These are phyloP conservation scores for Lizanozyma gosingica DNA, from an alignment of 1,139 yeast species.

Conservation along the genomic window DNA sequence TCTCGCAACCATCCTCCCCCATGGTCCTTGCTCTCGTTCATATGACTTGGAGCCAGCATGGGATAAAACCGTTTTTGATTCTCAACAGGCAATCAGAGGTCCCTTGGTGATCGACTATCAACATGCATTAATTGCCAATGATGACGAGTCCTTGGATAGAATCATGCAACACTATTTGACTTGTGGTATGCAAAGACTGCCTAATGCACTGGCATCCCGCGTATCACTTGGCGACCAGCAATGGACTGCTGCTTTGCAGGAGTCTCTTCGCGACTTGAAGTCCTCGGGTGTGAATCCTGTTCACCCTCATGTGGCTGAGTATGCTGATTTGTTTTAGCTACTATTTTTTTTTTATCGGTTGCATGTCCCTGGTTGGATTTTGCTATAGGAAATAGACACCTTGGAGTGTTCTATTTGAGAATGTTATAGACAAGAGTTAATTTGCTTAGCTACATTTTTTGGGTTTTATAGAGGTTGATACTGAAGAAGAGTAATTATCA, in stretches of 20 bases:
- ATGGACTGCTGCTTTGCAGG: background rate
- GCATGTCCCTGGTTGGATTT: background rate
- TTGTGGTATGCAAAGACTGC: background rate
- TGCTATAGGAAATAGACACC: too few species aligned
- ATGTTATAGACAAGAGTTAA: background rate
- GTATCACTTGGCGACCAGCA: background rate
- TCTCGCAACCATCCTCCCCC: background rate
- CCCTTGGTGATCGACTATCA: conserved; percentile 55
- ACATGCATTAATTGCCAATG: conserved; percentile 42
- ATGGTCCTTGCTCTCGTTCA: background rate
- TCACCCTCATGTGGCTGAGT: background rate
- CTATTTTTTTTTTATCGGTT: background rate
- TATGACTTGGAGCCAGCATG: background rate
- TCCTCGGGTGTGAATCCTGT: background rate
- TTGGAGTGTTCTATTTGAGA: background rate
- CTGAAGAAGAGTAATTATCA: background rate
- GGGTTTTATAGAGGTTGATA: background rate
- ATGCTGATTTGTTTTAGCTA: background rate
- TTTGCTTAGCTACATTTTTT: background rate
- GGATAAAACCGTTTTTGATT: background rate
- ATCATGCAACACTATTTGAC: conserved; percentile 29
- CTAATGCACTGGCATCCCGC: background rate
- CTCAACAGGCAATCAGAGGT: conserved; percentile 11
- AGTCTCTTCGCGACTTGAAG: background rate
- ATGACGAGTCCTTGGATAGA: conserved; percentile 32